Evolutionary conservation across 2,329 filamentous ascomycete genomes (phyloP), one percentile per base, ranked within the genome.

Genomic region (Aschersonia sp.): DNA sequence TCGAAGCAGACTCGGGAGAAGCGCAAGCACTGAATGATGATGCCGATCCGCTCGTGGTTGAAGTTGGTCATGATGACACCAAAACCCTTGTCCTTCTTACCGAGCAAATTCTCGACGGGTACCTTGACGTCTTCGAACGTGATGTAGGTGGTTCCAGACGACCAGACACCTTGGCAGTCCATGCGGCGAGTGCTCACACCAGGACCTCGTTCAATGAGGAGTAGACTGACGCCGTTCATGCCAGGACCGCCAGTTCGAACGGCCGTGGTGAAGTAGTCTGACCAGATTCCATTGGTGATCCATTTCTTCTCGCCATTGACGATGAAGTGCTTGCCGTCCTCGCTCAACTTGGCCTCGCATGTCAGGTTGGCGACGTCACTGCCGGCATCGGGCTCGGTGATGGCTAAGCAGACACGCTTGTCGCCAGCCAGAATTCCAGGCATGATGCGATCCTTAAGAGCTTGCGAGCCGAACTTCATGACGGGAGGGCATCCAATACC

Each of bases 291-390:
- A 68, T 98, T 98, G 59, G 90, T 97, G 67, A 97, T 97, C 90
- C 92, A 97, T 72, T 98, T 98, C 84, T 98, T 97, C 79, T 96
- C 90, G 48, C 92, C 92, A 61, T 97, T 98, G 68, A 98, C 92
- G 56, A 97, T 97, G 69, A 94, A 98, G 71, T 97, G 87, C 74
- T 97, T 97, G 60, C 92, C 92, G 59, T 98, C 92, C 57, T 92
- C 85, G 53, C 78, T 86, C 49, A 97, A 76, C 74, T 95, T 95
- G 30, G 92, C 92, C 73, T 97, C 89, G 66, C 90, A 97, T 11
- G 83, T 92, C 55, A 98, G 65, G 68, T 95, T 97, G 50, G 92
- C 92, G 8, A 98, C 92, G 63, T 98, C 92, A 55, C 81, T 87
- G 43, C 92, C 92, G 10, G 89, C 92, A 68, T 97, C 90, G 51